A percentile compares a stretch with the other conserved stretches of the same genome.
These are phyloP conservation scores for Didymellaceae sp. DNA, from an alignment of 2,329 filamentous ascomycete species.

Conservation along the genomic window DNA sequence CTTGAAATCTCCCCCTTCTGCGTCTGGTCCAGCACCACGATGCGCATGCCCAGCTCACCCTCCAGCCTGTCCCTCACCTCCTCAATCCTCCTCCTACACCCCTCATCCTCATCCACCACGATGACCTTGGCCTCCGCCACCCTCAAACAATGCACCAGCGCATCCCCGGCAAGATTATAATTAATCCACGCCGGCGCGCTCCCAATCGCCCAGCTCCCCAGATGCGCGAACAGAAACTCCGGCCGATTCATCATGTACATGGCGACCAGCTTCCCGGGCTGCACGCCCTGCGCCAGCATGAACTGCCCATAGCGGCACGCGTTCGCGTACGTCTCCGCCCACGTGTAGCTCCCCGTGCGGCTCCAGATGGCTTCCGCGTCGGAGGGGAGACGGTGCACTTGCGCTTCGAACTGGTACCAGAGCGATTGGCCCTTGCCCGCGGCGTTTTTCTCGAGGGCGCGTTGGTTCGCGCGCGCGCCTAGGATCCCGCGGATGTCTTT, in stretches of 20 bases:
- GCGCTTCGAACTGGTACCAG: constrained; percentile 70
- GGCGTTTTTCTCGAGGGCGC: constrained; percentile 54
- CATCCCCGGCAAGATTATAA: constrained; percentile 68
- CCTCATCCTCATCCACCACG: constrained; percentile 56
- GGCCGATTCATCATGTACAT: constrained; percentile 72
- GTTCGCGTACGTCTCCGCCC: constrained; percentile 49
- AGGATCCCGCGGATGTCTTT: constrained; percentile 65
- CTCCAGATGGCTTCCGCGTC: constrained; percentile 71
- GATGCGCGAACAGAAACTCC: constrained; percentile 71
- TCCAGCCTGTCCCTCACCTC: constrained; percentile 57
- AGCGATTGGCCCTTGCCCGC: constrained; percentile 62
- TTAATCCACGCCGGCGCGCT: constrained; percentile 75
- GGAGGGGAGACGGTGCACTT: constrained; percentile 57
- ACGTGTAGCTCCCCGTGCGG: constrained; percentile 58
- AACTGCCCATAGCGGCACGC: constrained; percentile 49
- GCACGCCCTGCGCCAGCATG: constrained; percentile 57
- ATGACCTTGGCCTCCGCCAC: constrained; percentile 60
- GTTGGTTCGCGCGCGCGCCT: constrained; percentile 51
- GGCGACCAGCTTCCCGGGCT: constrained; percentile 66
- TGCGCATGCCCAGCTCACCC: constrained; percentile 64
- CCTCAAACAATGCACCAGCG: constrained; percentile 70
- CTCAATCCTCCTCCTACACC: constrained; percentile 64
- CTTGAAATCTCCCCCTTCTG: constrained; percentile 57
- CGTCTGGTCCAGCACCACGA: constrained; percentile 60
- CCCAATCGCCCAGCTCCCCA: constrained; percentile 70